A percentile compares a stretch with the other conserved stretches of the same genome.
phyloP scores from a whole-genome alignment of 2,329 filamentous ascomycete species.

The Pseudogymnoascus sp. region DNA sequence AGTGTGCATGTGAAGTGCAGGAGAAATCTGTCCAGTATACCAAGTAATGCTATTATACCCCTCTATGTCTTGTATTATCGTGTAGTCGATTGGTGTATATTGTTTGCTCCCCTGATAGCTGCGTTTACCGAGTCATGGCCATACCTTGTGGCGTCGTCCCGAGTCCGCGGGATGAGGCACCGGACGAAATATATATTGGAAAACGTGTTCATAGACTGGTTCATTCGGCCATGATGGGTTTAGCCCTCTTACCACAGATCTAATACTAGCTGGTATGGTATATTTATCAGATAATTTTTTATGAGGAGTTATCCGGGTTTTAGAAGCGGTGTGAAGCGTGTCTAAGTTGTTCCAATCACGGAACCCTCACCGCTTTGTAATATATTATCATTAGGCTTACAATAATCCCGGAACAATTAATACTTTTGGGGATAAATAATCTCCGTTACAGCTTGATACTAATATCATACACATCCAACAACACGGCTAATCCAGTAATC shows the following conservation, averaged over 20 bases:
- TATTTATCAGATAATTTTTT: background rate
- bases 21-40: background rate
- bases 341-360: background rate
- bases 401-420: background rate
- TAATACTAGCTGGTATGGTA: background rate
- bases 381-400: background rate
- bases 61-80: background rate
- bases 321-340: background rate
- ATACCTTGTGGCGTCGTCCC: background rate
- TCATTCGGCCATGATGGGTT: background rate
- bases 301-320: background rate
- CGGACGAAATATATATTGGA: background rate
- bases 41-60: background rate
- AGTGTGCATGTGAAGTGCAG: background rate
- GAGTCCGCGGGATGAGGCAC: background rate
- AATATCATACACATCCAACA: conserved; percentile 55
- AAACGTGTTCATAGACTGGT: background rate
- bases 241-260: background rate
- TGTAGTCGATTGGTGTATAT: background rate
- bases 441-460: conserved; percentile 58
- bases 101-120: background rate
- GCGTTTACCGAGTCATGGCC: background rate
- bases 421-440: background rate
- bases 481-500: conserved; percentile 60
- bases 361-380: background rate